phyloP scores from a whole-genome alignment of 2,329 filamentous ascomycete genomes.

The Cordyceps fumosorosea region DNA sequence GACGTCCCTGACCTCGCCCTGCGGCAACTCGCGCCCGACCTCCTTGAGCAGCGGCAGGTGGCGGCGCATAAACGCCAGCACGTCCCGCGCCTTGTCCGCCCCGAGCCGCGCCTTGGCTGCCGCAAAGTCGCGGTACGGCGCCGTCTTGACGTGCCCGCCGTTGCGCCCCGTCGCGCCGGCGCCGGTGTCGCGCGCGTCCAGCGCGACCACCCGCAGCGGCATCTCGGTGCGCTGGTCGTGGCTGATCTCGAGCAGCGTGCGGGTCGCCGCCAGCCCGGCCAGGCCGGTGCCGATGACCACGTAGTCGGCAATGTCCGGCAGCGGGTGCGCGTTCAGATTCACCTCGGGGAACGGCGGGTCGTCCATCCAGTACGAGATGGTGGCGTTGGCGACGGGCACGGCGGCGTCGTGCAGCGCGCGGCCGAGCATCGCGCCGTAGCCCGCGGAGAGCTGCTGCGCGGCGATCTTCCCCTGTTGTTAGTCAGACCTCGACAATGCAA shows the following conservation, averaged over 20 bases:
- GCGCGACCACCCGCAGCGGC: slow-evolving; percentile 31
- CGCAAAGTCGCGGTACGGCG: slow-evolving; percentile 36
- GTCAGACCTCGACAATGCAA: too few species aligned
- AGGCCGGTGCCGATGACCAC: slow-evolving; percentile 51
- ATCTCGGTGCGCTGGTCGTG: slow-evolving; percentile 3
- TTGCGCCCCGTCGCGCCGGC: slow-evolving; percentile 49
- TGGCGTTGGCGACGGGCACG: slow-evolving; percentile 35
- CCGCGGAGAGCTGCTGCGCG: not conserved
- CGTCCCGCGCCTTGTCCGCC: slow-evolving; percentile 29
- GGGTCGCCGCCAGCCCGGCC: slow-evolving; percentile 32
- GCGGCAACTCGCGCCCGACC: slow-evolving; percentile 30
- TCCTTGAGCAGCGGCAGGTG: slow-evolving; percentile 34
- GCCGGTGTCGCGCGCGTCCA: slow-evolving; percentile 45
- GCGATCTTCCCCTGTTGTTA: not conserved
- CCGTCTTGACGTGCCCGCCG: slow-evolving; percentile 44
- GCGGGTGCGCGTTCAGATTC: slow-evolving; percentile 24
- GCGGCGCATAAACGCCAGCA: slow-evolving; percentile 38
- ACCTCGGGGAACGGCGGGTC: slow-evolving; percentile 37
- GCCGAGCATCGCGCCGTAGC: slow-evolving; percentile 22
- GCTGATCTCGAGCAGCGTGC: slow-evolving; percentile 23
- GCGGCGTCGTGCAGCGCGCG: slow-evolving; percentile 30
- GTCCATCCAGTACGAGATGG: slow-evolving; percentile 40
- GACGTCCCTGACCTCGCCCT: slow-evolving; percentile 37
- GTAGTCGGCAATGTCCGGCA: slow-evolving; percentile 38
- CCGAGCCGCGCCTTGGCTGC: slow-evolving; percentile 24